A percentile compares a stretch with the other conserved stretches of the same genome.
phyloP scores from a whole-genome alignment of 495 filamentous ascomycete genomes.

The Cercophora samala region DNA sequence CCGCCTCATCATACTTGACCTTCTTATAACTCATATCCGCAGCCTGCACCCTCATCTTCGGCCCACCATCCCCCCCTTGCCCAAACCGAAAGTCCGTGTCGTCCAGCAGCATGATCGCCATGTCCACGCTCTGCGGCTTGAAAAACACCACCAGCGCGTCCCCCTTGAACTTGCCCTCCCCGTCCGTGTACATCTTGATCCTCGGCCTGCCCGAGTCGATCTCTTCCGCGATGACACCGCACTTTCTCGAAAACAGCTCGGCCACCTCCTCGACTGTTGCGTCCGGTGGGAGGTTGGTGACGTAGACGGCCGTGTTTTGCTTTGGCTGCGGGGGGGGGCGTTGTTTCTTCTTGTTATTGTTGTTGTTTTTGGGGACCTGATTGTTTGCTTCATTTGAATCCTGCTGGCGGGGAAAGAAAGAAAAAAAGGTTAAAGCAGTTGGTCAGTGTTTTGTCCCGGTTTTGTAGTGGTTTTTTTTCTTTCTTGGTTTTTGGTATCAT shows the following conservation, averaged over 20 bases:
- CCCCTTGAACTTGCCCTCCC: constrained; percentile 81
- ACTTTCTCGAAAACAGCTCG: constrained; percentile 77
- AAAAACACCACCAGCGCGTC: constrained; percentile 93
- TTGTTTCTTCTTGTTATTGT: constrained; percentile 26
- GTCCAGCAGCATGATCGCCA: constrained; percentile 89
- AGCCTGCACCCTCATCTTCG: constrained; percentile 73
- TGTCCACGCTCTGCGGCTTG: constrained; percentile 81
- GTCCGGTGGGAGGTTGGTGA: constrained; percentile 80
- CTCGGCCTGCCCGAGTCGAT: constrained; percentile 80
- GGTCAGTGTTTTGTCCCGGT: constrained; percentile 28
- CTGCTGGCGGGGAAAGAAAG: constrained; percentile 28
- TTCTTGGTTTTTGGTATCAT: not conserved
- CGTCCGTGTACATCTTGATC: constrained; percentile 89
- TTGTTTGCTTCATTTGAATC: constrained; percentile 19
- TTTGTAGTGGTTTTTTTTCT: not conserved
- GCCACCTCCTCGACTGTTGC: constrained; percentile 74
- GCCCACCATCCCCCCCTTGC: constrained; percentile 32
- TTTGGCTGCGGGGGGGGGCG: constrained; percentile 46
- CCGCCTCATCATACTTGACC: constrained; percentile 39
- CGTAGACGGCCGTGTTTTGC: constrained; percentile 86
- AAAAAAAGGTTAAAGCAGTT: constrained; percentile 26
- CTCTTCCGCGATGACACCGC: constrained; percentile 90
- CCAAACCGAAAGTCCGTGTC: constrained; percentile 80
- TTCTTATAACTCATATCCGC: constrained; percentile 91
- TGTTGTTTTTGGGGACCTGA: constrained; percentile 4